These are phyloP conservation scores for Fusarium nelsonii DNA, from an alignment of 2,329 filamentous ascomycete genomes.

Conservation along the genomic window DNA sequence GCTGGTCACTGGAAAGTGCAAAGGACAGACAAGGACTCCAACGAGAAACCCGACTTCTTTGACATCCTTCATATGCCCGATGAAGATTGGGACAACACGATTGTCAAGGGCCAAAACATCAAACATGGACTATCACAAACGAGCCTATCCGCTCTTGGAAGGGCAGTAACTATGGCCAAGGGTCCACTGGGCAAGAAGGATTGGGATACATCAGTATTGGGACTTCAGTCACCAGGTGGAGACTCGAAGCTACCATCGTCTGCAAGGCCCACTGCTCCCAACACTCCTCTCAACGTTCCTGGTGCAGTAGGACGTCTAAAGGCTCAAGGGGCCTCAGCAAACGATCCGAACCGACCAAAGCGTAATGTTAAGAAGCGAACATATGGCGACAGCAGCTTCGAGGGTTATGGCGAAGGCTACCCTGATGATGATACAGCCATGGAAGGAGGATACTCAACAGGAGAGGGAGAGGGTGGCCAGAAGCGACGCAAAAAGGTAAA, in stretches of 20 bases:
- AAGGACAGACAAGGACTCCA: constrained; percentile 66
- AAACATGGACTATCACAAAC: constrained; percentile 63
- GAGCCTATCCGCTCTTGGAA: constrained; percentile 59
- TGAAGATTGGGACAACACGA: constrained; percentile 68
- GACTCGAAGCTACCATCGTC: constrained; percentile 58
- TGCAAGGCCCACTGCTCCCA: constrained; percentile 64
- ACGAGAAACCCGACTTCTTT: constrained; percentile 62
- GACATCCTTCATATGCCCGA: constrained; percentile 65
- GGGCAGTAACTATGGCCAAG: constrained; percentile 69
- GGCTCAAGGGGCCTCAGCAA: constrained; percentile 53
- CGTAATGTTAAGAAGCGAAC: constrained; percentile 78
- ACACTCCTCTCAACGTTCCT: constrained; percentile 61
- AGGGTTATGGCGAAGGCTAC: constrained; percentile 79
- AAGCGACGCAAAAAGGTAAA: constrained; percentile 76
- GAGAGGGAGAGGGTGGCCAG: constrained; percentile 74
- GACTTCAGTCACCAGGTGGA: constrained; percentile 62
- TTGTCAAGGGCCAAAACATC: constrained; percentile 67
- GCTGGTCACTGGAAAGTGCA: constrained; percentile 70
- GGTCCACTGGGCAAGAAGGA: constrained; percentile 66
- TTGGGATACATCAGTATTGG: constrained; percentile 71
- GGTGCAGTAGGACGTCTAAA: constrained; percentile 55
- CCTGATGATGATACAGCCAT: constrained; percentile 73
- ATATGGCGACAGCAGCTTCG: constrained; percentile 80
- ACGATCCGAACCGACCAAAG: constrained; percentile 69
- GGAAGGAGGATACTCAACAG: constrained; percentile 76